These are phyloP conservation scores for Castanospermum australe DNA, from an alignment of 306 rosid genomes.

Conservation along the genomic window DNA sequence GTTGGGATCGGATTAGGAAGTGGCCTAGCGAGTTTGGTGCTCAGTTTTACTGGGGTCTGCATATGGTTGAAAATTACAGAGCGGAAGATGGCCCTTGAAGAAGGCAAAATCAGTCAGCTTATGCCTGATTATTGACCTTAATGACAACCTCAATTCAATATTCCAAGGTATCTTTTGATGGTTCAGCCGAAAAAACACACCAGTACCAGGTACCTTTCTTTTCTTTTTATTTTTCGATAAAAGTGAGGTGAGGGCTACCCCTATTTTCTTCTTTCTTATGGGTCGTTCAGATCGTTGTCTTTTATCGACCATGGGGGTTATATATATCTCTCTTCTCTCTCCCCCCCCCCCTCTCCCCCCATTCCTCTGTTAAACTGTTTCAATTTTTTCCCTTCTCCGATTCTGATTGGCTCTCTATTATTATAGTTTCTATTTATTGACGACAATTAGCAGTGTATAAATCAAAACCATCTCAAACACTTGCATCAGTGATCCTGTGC, in stretches of 20 bases:
- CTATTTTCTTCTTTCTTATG: slow-evolving; percentile 22
- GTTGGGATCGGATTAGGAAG: slow-evolving; percentile 97
- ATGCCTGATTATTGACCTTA: slow-evolving; percentile 84
- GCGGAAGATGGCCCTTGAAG: slow-evolving; percentile 70
- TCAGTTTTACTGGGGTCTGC: slow-evolving; percentile 90
- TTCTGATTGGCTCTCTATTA: slow-evolving; percentile 14
- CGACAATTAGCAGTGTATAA: slow-evolving; percentile 43
- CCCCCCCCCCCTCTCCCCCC: background rate
- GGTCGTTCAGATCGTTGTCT: slow-evolving; percentile 39
- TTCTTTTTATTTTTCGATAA: background rate
- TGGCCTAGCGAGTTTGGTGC: slow-evolving; percentile 79
- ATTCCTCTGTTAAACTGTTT: slow-evolving; percentile 25
- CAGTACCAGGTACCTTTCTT: slow-evolving; percentile 40
- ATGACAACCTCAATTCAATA: slow-evolving; percentile 1
- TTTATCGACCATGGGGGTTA: slow-evolving; percentile 39
- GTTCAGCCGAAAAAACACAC: slow-evolving; percentile 13
- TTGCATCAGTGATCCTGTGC: slow-evolving; percentile 28
- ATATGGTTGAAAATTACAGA: slow-evolving; percentile 89
- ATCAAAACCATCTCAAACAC: slow-evolving; percentile 22
- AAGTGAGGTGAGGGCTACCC: slow-evolving; percentile 43
- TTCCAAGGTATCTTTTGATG: slow-evolving; percentile 40
- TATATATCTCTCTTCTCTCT: background rate
- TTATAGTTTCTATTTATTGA: slow-evolving; percentile 17
- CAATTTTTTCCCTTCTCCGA: background rate
- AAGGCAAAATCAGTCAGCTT: slow-evolving; percentile 76